These are phyloP conservation scores for Decorospora gaudefroyi DNA, from an alignment of 2,329 filamentous ascomycete genomes.

Conservation along the genomic window DNA sequence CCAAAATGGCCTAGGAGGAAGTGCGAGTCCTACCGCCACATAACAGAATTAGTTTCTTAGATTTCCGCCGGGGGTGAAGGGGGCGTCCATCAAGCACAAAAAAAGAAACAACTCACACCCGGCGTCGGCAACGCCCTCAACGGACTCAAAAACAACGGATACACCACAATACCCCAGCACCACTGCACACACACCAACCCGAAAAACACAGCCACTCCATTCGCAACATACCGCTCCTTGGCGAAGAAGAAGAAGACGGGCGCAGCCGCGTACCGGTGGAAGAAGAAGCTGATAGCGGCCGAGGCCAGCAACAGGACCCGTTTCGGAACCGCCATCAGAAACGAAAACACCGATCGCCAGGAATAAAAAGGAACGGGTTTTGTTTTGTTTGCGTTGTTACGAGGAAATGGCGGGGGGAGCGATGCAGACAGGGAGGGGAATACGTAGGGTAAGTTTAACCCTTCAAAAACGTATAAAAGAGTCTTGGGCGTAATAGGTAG, in stretches of 20 bases:
- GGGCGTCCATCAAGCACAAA: too few species aligned
- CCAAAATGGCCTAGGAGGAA: conserved; percentile 51
- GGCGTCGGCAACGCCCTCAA: conserved; percentile 62
- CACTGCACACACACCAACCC: conserved; percentile 43
- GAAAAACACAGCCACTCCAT: conserved; percentile 49
- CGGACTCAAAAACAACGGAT: conserved; percentile 63
- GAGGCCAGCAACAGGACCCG: conserved; percentile 32
- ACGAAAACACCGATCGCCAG: too few species aligned
- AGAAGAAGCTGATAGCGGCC: conserved; percentile 34
- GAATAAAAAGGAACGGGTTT: too few species aligned
- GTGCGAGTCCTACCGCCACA: conserved; percentile 28
- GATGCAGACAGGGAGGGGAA: too few species aligned
- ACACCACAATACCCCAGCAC: conserved; percentile 57
- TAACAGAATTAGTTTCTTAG: neutral
- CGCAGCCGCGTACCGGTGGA: conserved; percentile 41
- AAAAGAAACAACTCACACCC: neutral
- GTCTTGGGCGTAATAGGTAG: too few species aligned
- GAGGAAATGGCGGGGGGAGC: too few species aligned
- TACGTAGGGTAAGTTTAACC: too few species aligned
- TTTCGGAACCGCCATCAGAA: conserved; percentile 37
- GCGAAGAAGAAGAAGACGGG: conserved; percentile 38
- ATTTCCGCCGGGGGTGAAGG: too few species aligned
- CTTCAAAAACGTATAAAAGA: too few species aligned
- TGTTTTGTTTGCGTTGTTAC: neutral
- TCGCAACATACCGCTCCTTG: conserved; percentile 43